A percentile compares a stretch with the other conserved stretches of the same genome.
These are phyloP conservation scores for Candida mesenterica DNA, from an alignment of 1,139 yeast genomes.

Conservation along the genomic window DNA sequence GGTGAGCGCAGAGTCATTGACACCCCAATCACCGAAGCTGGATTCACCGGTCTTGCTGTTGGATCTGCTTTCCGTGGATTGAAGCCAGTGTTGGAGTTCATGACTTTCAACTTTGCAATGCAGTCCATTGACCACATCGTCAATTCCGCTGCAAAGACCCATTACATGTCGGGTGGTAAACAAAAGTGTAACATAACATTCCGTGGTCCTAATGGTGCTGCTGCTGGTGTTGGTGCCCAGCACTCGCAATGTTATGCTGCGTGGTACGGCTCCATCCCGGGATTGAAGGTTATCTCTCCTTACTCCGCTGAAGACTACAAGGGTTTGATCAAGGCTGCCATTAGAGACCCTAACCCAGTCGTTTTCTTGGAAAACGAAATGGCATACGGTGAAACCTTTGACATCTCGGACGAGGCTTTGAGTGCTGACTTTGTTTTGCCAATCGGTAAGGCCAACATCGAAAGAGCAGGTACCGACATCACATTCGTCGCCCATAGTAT, in stretches of 20 bases:
- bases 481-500: constrained; percentile 90
- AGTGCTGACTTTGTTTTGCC: constrained; percentile 89
- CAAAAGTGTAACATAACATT: constrained; percentile 96
- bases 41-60: constrained; percentile 95
- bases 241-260: constrained; percentile 97
- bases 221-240: constrained; percentile 99
- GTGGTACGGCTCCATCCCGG: constrained; percentile 98
- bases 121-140: constrained; percentile 97
- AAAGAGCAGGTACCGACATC: constrained; percentile 87
- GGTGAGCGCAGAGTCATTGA: constrained; percentile 96
- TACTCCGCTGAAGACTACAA: constrained; percentile 95
- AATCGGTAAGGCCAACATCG: constrained; percentile 93
- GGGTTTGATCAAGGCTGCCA: constrained; percentile 93
- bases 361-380: constrained; percentile 95
- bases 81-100: constrained; percentile 95
- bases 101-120: constrained; percentile 99
- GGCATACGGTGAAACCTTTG: constrained; percentile 88
- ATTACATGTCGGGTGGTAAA: constrained; percentile 98
- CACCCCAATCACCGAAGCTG: constrained; percentile 99
- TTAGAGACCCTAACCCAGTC: constrained; percentile 98
- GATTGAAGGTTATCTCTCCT: constrained; percentile 94
- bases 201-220: constrained; percentile 99
- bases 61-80: constrained; percentile 98
- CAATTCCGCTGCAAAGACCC: constrained; percentile 98
- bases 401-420: constrained; percentile 83